phyloP scores from a whole-genome alignment of 106 monocot genomes.

The Amphibolis antarctica region DNA sequence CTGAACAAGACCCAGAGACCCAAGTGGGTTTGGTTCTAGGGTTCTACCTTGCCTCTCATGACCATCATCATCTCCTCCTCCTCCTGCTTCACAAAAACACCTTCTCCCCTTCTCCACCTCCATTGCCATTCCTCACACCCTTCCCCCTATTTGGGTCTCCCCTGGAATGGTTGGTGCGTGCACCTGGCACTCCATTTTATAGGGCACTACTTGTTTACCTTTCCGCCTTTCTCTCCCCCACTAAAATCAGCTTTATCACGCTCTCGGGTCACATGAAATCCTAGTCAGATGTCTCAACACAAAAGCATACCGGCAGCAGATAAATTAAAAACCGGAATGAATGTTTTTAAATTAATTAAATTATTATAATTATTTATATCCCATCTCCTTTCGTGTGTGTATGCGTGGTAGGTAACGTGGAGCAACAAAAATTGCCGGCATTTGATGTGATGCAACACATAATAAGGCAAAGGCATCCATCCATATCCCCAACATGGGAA shows the following conservation, averaged over 20 bases:
- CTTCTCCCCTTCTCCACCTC: slow-evolving; percentile 5
- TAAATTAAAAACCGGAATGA: too few relatives aligned
- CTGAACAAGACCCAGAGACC: background rate
- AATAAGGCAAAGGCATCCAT: too few relatives aligned
- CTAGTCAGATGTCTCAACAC: background rate
- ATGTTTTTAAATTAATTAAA: too few relatives aligned
- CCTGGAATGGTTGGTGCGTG: background rate
- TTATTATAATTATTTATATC: too few relatives aligned
- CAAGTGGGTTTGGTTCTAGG: too few relatives aligned
- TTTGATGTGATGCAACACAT: too few relatives aligned
- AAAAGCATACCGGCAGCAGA: too few relatives aligned
- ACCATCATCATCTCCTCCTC: slow-evolving; percentile 1
- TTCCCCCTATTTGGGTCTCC: background rate
- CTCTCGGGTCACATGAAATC: background rate
- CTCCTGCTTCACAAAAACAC: background rate
- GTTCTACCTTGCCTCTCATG: background rate
- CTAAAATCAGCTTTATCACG: background rate
- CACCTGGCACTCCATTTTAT: background rate
- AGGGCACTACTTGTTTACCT: background rate
- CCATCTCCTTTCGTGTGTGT: too few relatives aligned
- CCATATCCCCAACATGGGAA: too few relatives aligned
- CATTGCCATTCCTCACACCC: slow-evolving; percentile 1
- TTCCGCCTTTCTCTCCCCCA: too few relatives aligned
- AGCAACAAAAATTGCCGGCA: too few relatives aligned
- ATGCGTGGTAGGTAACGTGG: too few relatives aligned